Conservation (phyloP, 129 eudicot species). For the Chrysanthemum lavandulifolium region DNA sequence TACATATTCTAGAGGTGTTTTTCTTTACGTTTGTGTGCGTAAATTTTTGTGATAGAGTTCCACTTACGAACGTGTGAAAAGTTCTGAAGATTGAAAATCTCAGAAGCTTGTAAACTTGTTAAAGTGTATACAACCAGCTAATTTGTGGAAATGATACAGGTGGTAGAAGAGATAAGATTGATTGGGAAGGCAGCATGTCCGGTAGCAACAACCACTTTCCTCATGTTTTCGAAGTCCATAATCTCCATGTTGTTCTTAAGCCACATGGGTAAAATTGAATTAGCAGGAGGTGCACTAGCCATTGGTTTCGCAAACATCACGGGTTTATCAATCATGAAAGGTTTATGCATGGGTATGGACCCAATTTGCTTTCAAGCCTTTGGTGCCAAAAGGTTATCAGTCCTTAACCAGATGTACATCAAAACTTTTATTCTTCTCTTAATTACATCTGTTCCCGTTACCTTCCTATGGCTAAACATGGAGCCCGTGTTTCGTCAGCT, state of each 20-base stretch:
- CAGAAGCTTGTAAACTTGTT: too few species aligned
- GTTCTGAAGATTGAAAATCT: too few species aligned
- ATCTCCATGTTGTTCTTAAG: conserved; percentile 81
- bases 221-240: conserved; percentile 60
- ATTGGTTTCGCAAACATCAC: conserved; percentile 81
- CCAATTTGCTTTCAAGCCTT: conserved; percentile 92
- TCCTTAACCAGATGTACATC: conserved; percentile 67
- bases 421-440: conserved; percentile 64
- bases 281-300: conserved; percentile 93
- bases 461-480: conserved; percentile 75
- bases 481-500: conserved; percentile 56
- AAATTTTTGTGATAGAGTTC: background rate
- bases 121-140: too few species aligned
- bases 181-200: conserved; percentile 68
- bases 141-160: conserved; percentile 37
- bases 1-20: background rate
- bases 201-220: conserved; percentile 60
- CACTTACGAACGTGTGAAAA: too few species aligned
- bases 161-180: conserved; percentile 49
- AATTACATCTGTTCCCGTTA: conserved; percentile 51
- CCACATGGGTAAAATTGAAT: conserved; percentile 60
- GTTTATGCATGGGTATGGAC: conserved; percentile 91
- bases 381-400: conserved; percentile 74
- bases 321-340: conserved; percentile 84
- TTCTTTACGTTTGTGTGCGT: background rate